Percentiles rank a stretch among this genome's conserved stretches.
Conservation (phyloP, 345 rosid species). For the Lumnitzera littorea region DNA sequence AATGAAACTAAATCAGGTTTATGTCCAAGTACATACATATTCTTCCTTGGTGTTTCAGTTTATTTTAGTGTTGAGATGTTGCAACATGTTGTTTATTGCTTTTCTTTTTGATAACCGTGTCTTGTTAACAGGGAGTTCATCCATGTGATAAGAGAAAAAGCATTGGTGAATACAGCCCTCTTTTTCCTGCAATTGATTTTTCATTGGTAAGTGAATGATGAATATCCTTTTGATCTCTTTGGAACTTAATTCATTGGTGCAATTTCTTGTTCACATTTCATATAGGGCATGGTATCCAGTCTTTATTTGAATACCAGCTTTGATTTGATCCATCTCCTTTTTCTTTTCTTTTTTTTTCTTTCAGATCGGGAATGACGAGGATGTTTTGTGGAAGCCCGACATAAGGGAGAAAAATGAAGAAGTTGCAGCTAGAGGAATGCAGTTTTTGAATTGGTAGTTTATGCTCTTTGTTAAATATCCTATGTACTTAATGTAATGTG, state of each 20-base stretch:
- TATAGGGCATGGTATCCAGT: too few species aligned
- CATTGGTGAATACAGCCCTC: constrained; percentile 37
- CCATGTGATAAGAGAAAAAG: constrained; percentile 71
- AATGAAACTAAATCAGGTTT: too few species aligned
- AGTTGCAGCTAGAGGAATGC: constrained; percentile 49
- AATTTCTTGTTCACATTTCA: neutral
- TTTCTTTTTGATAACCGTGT: neutral
- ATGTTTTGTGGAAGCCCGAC: constrained; percentile 43
- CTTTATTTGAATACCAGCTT: neutral
- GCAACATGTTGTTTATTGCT: neutral
- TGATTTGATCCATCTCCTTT: neutral
- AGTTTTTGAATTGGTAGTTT: constrained; percentile 49
- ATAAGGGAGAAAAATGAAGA: constrained; percentile 43
- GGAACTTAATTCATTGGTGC: neutral
- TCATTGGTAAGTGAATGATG: constrained; percentile 36
- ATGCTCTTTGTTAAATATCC: neutral
- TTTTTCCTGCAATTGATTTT: constrained; percentile 66
- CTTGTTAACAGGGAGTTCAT: constrained; percentile 47
- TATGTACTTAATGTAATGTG: neutral
- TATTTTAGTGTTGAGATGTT: neutral
- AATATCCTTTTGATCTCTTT: neutral
- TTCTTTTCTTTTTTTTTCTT: neutral
- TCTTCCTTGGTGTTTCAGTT: too few species aligned
- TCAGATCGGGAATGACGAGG: constrained; percentile 72
- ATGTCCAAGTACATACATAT: too few species aligned